Base-by-base conservation (phyloP, 441 rosid genomes). In the Hura crepitans region DNA sequence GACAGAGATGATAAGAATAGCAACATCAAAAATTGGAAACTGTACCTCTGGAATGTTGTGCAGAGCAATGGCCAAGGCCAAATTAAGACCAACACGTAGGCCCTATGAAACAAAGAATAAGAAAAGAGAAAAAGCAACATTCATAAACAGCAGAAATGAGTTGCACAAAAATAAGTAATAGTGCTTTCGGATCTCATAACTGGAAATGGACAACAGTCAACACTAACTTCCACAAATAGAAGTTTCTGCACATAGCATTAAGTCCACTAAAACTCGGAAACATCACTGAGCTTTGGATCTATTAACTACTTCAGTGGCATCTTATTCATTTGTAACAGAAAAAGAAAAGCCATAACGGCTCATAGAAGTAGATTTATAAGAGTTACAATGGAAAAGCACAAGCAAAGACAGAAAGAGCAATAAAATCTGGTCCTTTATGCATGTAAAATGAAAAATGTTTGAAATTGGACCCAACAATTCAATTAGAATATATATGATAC, bases 11-110 rank as follows among this genome's bases (percentile, higher is more conserved):
- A 55, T 6, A 65, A 30, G 4, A 50, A 33, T 49, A 49, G 58
- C 18, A n/a, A 35, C n/a, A n/a, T 27, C 27, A 14, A 31, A 65
- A 5, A 74, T 79, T 58, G 42, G 62, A 78, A 72, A 71, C 33
- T 68, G 65, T 85, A 95, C 99, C 98, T 95, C 97, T 1, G 99
- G 99, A 76, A 95, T 89, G 87, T 96, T 96, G 76, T 92, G 99
- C 85, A 96, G 82, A 70, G 99, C 98, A 71, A 96, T 96, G 78
- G 99, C 98, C 75, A 96, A 73, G 54, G 99, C 99, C 80, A 92
- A 83, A 81, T 96, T 96, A 74, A 92, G 78, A 78, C 99, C 99
- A 70, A 92, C 99, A 45, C 90, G 96, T 71, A 96, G 86, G 69
- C 96, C 99, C 99, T 94, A 70, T 74, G 74, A 62, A 59, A 70